Conservation (phyloP, 192 early-diverging fungal species). For the Coemansia sp. region DNA sequence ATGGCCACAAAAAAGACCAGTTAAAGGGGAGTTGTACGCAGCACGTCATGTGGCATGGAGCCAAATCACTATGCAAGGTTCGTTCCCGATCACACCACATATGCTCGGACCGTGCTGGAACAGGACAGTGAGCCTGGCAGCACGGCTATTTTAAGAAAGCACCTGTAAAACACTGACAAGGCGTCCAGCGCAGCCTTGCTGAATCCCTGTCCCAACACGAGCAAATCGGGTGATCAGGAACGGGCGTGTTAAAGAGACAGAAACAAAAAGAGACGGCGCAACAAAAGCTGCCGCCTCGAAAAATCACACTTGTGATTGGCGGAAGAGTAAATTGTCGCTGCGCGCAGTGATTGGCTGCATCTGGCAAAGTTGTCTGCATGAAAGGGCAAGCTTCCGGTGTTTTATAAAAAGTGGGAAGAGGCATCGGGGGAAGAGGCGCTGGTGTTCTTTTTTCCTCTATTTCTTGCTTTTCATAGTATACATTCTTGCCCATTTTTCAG, state of each 20-base stretch:
- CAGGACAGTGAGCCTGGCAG: too few species aligned
- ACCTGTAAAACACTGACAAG: background rate
- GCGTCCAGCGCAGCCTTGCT: background rate
- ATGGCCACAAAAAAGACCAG: background rate
- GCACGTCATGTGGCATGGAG: background rate
- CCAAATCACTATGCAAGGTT: background rate
- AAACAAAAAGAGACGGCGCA: constrained; percentile 12
- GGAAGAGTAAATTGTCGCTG: constrained; percentile 11
- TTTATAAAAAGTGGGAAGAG: constrained; percentile 22
- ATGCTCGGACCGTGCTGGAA: too few species aligned
- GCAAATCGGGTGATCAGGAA: constrained; percentile 3
- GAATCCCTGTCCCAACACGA: background rate
- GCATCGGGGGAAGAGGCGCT: background rate
- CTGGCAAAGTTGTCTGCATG: constrained; percentile 25
- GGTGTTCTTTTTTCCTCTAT: constrained; percentile 14
- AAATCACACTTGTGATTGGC: constrained; percentile 40
- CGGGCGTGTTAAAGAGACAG: background rate
- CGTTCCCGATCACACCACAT: background rate
- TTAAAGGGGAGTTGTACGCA: background rate
- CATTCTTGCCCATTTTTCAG: background rate
- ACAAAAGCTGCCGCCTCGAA: constrained; percentile 28
- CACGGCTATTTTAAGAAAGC: background rate
- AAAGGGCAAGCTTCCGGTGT: constrained; percentile 4
- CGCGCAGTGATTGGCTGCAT: constrained; percentile 37
- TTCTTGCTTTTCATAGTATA: constrained; percentile 5